phyloP scores from a whole-genome alignment of 805 yeast species.

The Sugiyamaella qingdaonensis region DNA sequence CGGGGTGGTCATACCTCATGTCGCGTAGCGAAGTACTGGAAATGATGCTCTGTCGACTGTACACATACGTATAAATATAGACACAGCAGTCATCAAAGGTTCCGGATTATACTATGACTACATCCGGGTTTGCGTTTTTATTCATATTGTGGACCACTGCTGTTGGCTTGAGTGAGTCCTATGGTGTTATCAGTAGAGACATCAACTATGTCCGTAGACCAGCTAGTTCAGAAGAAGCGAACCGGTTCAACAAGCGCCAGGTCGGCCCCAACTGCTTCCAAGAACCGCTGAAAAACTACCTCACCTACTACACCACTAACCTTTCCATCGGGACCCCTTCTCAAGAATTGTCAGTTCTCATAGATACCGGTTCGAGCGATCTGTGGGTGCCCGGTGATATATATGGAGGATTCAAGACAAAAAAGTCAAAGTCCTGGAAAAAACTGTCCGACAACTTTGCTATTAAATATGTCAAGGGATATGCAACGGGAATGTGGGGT shows the following conservation, averaged over 20 bases:
- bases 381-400: constrained; percentile 46
- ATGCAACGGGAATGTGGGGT: constrained; percentile 58
- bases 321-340: constrained; percentile 50
- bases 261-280: constrained; percentile 6
- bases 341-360: constrained; percentile 48
- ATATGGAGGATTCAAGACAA: constrained; percentile 20
- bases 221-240: background rate
- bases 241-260: constrained; percentile 10
- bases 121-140: background rate
- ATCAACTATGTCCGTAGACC: constrained; percentile 14
- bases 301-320: constrained; percentile 33
- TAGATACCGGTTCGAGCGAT: constrained; percentile 71
- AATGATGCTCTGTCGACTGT: no score
- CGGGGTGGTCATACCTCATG: no score
- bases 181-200: constrained; percentile 10
- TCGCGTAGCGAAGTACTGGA: no score
- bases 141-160: background rate
- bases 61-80: no score
- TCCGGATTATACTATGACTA: background rate
- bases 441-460: constrained; percentile 19
- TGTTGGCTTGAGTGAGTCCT: background rate
- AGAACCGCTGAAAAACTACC: constrained; percentile 25
- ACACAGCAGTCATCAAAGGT: no score
- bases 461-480: constrained; percentile 40
- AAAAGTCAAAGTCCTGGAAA: constrained; percentile 16